These are phyloP conservation scores for Beauveria sp. DNA, from an alignment of 2,329 filamentous ascomycete genomes.

Conservation along the genomic window DNA sequence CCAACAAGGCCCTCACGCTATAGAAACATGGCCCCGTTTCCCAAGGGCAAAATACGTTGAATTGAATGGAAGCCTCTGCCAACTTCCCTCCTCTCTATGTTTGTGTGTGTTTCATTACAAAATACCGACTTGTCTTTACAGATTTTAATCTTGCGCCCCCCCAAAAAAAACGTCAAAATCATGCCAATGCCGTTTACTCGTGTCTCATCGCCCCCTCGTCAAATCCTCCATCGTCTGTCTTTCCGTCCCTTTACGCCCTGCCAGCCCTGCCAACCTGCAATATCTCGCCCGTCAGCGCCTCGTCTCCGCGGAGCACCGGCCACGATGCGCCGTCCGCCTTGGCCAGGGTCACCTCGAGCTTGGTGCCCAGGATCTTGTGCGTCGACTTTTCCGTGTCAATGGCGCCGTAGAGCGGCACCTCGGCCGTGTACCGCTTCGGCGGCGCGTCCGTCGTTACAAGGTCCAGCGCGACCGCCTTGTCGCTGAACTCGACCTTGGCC, in stretches of 20 bases:
- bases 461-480: conserved; percentile 62
- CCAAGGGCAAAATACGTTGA: not conserved
- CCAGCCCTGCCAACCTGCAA: conserved; percentile 83
- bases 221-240: not conserved
- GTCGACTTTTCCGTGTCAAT: conserved; percentile 70
- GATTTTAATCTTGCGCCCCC: not conserved
- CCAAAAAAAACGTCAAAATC: not conserved
- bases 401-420: conserved; percentile 65
- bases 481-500: conserved; percentile 63
- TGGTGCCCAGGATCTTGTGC: conserved; percentile 80
- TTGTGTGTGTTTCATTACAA: not conserved
- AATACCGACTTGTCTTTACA: not conserved
- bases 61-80: not conserved
- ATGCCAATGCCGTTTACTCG: not conserved
- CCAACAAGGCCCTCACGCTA: conserved; percentile 5
- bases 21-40: not conserved
- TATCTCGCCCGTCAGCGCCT: conserved; percentile 63
- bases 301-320: conserved; percentile 77
- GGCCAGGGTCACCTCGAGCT: conserved; percentile 71
- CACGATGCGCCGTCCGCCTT: conserved; percentile 71
- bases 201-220: not conserved
- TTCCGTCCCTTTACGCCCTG: conserved; percentile 31
- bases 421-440: conserved; percentile 68
- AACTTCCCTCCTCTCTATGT: not conserved
- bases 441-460: conserved; percentile 73